Base-by-base conservation (phyloP, 768 basidiomycete genomes). In the Macrolepiota fuliginosa region DNA sequence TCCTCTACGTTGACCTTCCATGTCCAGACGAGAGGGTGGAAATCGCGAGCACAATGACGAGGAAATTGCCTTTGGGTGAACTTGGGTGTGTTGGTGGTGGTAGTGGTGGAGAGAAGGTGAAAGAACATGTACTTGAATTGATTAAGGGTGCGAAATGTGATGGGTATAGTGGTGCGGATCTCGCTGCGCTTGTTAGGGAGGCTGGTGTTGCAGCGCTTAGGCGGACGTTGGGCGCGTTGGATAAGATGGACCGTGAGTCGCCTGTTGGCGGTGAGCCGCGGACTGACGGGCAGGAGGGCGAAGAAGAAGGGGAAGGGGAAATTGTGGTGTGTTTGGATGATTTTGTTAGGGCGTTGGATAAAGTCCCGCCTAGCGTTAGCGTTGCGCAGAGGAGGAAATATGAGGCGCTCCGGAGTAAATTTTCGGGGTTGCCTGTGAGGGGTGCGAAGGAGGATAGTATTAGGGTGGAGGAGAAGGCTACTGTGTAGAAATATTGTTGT, bases 1-100 rank as follows among this genome's bases (percentile, higher is more conserved):
- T 96, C 4, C 81, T 97, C 46, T 98, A 95, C 68, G 94, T 97
- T 67, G 95, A 96, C 73, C 80, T 96, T 0, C 96, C 95, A 22
- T 76, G 80, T 0, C 64, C 87, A 0, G 69, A 75, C 29, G 96
- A 96, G 72, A 87, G 94, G 22, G 84, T 81, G 5, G 95, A 97
- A 71, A 96, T 98, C 63, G 71, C 95, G 51, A 81, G 86, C 47
- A 95, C 93, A 4, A 79, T 96, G 68, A 79, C 82, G 37, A 79
- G 87, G 36, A 82, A 83, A 53, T 84, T 96, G 0, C 94, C 94
- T 0, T 72, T 95, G 27, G 81, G 79, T 5, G 67, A 63, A 15
- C 58, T 36, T 9, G 39, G 47, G 9, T 22, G 46, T 4, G 64
- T 64, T 19, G 58, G 58, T 9, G 42, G 39, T 4, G 37, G 37